These are phyloP conservation scores for Auxenochlorella pyrenoidosa DNA, from an alignment of 139 green algal species.

Conservation along the genomic window DNA sequence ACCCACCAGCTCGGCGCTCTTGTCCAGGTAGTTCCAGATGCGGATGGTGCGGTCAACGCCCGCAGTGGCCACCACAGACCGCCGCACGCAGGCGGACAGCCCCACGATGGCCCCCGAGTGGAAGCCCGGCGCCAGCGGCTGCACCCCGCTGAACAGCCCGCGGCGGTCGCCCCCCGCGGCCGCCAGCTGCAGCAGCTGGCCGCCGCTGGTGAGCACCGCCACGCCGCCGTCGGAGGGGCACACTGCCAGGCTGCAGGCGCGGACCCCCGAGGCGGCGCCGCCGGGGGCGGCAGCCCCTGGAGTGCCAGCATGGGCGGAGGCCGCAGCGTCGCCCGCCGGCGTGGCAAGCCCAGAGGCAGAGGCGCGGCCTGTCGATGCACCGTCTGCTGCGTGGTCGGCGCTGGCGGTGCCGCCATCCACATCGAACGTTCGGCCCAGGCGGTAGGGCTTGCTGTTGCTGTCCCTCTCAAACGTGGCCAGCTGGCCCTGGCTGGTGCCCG, in stretches of 20 bases:
- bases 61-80: slow-evolving; percentile 82
- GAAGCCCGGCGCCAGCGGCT: slow-evolving; percentile 50
- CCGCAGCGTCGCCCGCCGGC: background rate
- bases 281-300: background rate
- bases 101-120: slow-evolving; percentile 69
- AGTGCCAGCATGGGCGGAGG: no score
- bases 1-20: slow-evolving; percentile 52
- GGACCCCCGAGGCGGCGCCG: background rate
- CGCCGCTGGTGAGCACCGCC: slow-evolving; percentile 68
- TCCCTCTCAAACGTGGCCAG: slow-evolving; percentile 79
- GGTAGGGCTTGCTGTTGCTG: slow-evolving; percentile 71
- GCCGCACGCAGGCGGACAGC: slow-evolving; percentile 82
- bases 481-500: slow-evolving; percentile 59
- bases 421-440: slow-evolving; percentile 12
- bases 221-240: slow-evolving; percentile 83
- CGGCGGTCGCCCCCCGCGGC: slow-evolving; percentile 76
- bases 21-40: slow-evolving; percentile 91
- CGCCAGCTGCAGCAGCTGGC: slow-evolving; percentile 53
- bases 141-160: slow-evolving; percentile 34
- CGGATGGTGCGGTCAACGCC: slow-evolving; percentile 78
- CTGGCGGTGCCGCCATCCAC: background rate
- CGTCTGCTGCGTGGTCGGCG: background rate
- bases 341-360: background rate
- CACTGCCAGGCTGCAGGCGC: slow-evolving; percentile 58
- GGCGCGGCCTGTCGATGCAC: background rate